These are phyloP conservation scores for Yamadazyma epiphylla DNA, from an alignment of 1,139 yeast species.

Conservation along the genomic window DNA sequence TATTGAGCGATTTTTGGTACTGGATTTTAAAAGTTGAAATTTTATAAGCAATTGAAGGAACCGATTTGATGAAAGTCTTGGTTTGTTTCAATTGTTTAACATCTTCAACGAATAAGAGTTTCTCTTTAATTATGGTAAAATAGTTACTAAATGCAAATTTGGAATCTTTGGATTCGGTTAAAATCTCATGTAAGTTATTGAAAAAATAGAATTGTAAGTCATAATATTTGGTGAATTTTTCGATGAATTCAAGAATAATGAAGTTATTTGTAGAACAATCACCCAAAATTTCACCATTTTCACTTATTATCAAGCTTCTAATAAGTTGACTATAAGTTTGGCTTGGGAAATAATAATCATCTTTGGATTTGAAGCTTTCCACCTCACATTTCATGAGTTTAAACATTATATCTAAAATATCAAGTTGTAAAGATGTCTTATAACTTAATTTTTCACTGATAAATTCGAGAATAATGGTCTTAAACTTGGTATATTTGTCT, in stretches of 20 bases:
- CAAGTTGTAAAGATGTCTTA: conserved; percentile 50
- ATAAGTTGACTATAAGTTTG: conserved; percentile 50
- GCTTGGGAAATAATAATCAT: conserved; percentile 60
- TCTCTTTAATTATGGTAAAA: conserved; percentile 33
- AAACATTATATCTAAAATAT: conserved; percentile 59
- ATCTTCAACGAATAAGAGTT: conserved; percentile 19
- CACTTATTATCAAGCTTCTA: conserved; percentile 37
- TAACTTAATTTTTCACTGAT: conserved; percentile 29
- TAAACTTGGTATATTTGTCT: conserved; percentile 57
- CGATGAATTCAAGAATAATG: conserved; percentile 56
- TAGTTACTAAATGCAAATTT: conserved; percentile 32
- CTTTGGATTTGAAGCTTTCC: conserved; percentile 45
- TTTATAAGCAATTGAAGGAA: conserved; percentile 56
- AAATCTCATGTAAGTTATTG: conserved; percentile 20
- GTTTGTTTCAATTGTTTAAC: conserved; percentile 29
- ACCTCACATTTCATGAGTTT: conserved; percentile 63
- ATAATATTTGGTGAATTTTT: conserved; percentile 50
- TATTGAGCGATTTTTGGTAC: conserved; percentile 68
- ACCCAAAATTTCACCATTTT: conserved; percentile 29
- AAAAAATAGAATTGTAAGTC: conserved; percentile 69
- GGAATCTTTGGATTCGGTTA: conserved; percentile 10
- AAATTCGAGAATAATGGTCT: conserved; percentile 38
- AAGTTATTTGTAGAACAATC: conserved; percentile 54
- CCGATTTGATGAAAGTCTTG: conserved; percentile 31
- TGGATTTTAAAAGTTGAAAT: conserved; percentile 55